Evolutionary conservation across 306 rosid species (phyloP).

Genomic region (Fragaria ananassa): DNA sequence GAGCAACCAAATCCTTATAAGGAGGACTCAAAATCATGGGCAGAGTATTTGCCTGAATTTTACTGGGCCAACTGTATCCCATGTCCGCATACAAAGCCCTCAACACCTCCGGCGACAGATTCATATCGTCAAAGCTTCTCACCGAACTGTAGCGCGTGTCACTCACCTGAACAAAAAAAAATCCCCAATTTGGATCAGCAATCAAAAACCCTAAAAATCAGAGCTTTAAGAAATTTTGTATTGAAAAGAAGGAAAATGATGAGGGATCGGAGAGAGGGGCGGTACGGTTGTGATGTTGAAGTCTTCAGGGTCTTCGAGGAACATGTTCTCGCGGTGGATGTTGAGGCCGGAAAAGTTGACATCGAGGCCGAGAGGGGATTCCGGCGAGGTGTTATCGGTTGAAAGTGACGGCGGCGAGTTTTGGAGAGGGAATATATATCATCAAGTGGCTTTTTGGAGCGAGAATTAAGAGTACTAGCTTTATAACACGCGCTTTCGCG

Average conservation of each 20-base stretch:
- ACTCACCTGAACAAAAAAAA: not conserved
- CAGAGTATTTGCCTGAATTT: constrained; percentile 65
- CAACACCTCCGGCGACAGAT: constrained; percentile 42
- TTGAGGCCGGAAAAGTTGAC: constrained; percentile 19
- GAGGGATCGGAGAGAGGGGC: not conserved
- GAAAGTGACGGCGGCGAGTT: not conserved
- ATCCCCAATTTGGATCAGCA: not conserved
- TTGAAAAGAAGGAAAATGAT: too few species aligned
- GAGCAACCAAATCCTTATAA: constrained; percentile 63
- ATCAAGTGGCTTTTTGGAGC: not conserved
- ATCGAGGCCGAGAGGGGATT: constrained; percentile 4
- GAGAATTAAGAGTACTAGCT: not conserved
- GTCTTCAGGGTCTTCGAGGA: constrained; percentile 67
- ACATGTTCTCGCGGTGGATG: constrained; percentile 31
- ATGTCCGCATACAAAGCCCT: constrained; percentile 58
- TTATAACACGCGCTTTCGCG: too few species aligned
- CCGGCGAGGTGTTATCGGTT: not conserved
- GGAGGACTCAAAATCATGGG: constrained; percentile 84
- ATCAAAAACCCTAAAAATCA: not conserved
- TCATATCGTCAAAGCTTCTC: constrained; percentile 48
- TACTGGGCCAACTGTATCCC: constrained; percentile 56
- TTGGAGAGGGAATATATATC: not conserved
- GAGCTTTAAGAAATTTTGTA: not conserved
- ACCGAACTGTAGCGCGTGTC: constrained; percentile 62
- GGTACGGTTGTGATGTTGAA: constrained; percentile 58